A percentile compares a stretch with the other conserved stretches of the same genome.
These are phyloP conservation scores for Magnaporthiopsis rhizophila DNA, from an alignment of 2,329 filamentous ascomycete genomes.

Conservation along the genomic window DNA sequence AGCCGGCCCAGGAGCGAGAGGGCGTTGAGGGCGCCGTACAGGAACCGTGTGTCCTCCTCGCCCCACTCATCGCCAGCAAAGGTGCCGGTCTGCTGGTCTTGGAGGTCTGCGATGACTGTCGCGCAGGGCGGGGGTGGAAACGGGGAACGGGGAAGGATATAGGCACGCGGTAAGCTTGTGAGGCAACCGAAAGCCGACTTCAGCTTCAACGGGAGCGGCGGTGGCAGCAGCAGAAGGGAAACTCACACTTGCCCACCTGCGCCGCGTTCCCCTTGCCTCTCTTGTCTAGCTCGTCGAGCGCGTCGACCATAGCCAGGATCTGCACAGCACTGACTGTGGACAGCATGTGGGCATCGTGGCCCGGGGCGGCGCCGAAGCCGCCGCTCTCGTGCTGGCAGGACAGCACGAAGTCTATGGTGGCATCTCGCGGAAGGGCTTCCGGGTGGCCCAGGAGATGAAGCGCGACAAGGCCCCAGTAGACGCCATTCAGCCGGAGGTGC, in stretches of 20 bases:
- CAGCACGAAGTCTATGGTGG: slow-evolving; percentile 86
- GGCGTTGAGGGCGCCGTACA: slow-evolving; percentile 84
- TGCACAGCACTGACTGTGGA: slow-evolving; percentile 95
- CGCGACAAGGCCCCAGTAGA: slow-evolving; percentile 93
- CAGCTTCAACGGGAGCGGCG: neutral
- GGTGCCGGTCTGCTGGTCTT: slow-evolving; percentile 73
- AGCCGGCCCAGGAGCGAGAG: slow-evolving; percentile 75
- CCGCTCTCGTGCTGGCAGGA: slow-evolving; percentile 86
- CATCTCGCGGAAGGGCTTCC: slow-evolving; percentile 69
- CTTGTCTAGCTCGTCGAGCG: slow-evolving; percentile 71
- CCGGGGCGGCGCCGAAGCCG: slow-evolving; percentile 88
- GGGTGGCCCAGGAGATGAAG: slow-evolving; percentile 77
- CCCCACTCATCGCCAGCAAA: slow-evolving; percentile 96
- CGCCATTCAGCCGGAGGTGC: slow-evolving; percentile 86
- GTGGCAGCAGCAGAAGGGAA: neutral
- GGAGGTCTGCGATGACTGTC: slow-evolving; percentile 69
- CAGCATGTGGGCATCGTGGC: slow-evolving; percentile 92
- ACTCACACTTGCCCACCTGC: slow-evolving; percentile 73
- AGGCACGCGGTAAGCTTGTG: neutral
- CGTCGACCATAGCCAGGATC: slow-evolving; percentile 80
- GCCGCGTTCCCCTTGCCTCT: slow-evolving; percentile 56
- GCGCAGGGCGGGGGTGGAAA: neutral
- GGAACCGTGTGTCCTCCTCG: slow-evolving; percentile 88
- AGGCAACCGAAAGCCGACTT: neutral
- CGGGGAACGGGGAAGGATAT: neutral